Conservation (phyloP, 2,329 filamentous ascomycete genomes). For the Xylaria digitata region DNA sequence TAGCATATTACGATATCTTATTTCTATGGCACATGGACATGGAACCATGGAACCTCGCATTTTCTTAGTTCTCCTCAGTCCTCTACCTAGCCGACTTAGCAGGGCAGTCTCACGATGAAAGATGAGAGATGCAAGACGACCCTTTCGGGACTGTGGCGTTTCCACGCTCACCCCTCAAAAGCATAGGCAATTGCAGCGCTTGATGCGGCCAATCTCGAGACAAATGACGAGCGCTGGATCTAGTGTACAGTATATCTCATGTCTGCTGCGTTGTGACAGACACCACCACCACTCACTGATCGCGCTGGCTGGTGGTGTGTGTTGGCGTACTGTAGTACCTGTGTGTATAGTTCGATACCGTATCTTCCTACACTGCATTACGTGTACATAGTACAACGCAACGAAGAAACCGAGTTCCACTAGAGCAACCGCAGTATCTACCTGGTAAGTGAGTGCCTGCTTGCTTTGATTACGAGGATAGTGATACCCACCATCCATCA, state of each 20-base stretch:
- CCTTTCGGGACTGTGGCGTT: conserved; percentile 2
- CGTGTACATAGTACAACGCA: background rate
- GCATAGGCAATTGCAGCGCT: conserved; percentile 1
- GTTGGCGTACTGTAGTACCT: conserved; percentile 1
- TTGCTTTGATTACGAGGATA: conserved; percentile 17
- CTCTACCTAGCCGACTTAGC: conserved; percentile 27
- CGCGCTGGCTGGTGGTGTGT: conserved; percentile 12
- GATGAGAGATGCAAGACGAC: background rate
- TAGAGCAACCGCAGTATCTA: background rate
- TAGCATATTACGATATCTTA: conserved; percentile 45
- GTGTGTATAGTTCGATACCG: background rate
- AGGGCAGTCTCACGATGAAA: background rate
- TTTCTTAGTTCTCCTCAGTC: conserved; percentile 12
- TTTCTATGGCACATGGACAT: conserved; percentile 14
- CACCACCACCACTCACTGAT: conserved; percentile 11
- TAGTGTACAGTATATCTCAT: conserved; percentile 4
- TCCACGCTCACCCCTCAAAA: background rate
- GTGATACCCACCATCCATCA: conserved; percentile 8
- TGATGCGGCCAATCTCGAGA: conserved; percentile 23
- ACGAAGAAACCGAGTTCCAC: background rate
- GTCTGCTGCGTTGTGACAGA: conserved; percentile 20
- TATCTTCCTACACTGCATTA: background rate
- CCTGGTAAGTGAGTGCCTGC: conserved; percentile 1
- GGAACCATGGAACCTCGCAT: conserved; percentile 22
- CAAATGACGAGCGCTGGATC: conserved; percentile 12